Conservation (phyloP, 78 protist genomes). For the Dictyostelium intermedium region DNA sequence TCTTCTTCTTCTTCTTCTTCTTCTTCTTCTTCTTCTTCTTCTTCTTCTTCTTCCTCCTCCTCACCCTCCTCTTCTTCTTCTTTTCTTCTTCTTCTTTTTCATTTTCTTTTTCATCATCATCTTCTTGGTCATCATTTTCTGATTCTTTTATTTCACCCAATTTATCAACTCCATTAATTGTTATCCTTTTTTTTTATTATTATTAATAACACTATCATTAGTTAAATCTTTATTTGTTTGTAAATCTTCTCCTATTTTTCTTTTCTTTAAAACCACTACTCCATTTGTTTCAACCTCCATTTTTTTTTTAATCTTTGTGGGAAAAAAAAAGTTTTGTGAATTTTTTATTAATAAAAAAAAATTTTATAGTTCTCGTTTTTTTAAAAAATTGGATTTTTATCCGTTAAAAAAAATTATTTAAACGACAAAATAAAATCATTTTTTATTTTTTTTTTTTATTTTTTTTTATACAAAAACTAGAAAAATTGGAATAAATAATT, state of each 20-base stretch:
- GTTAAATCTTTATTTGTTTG: background rate
- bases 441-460: too few relatives aligned
- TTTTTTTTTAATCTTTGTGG: background rate
- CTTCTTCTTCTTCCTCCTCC: background rate
- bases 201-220: background rate
- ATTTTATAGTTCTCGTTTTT: too few relatives aligned
- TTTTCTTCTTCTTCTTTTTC: background rate
- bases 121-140: background rate
- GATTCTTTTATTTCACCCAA: background rate
- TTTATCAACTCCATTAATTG: background rate
- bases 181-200: background rate
- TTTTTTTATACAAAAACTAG: too few relatives aligned
- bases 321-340: too few relatives aligned
- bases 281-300: background rate
- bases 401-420: too few relatives aligned
- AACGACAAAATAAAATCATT: too few relatives aligned
- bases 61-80: constrained; percentile 4
- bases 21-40: background rate
- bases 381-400: too few relatives aligned
- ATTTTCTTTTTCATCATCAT: background rate
- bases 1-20: constrained; percentile 1
- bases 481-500: too few relatives aligned
- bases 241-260: background rate
- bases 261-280: background rate
- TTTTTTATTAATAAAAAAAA: too few relatives aligned